Percentiles rank a stretch among this genome's conserved stretches.
phyloP scores from a whole-genome alignment of 2,329 filamentous ascomycete genomes.

The Penicillium sp. region DNA sequence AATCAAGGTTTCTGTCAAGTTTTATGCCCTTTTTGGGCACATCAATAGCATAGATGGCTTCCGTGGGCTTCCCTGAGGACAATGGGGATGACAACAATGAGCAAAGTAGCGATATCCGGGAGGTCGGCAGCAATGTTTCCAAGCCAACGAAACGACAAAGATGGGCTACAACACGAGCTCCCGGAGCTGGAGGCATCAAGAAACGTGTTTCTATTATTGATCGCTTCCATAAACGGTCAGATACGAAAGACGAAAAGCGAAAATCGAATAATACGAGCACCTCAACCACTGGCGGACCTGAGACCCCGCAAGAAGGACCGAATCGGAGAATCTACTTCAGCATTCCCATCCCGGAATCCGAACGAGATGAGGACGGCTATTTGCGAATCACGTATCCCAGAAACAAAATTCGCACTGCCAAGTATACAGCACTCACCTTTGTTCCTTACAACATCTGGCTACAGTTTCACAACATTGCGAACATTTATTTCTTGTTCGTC shows the following conservation, averaged over 20 bases:
- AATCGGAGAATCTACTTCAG: slow-evolving; percentile 68
- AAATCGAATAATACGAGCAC: slow-evolving; percentile 45
- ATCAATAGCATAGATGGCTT: slow-evolving; percentile 38
- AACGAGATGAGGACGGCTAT: slow-evolving; percentile 76
- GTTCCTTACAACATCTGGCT: slow-evolving; percentile 96
- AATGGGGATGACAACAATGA: slow-evolving; percentile 22
- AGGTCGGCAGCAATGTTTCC: slow-evolving; percentile 50
- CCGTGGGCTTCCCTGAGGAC: slow-evolving; percentile 36
- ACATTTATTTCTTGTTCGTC: slow-evolving; percentile 95
- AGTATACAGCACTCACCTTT: slow-evolving; percentile 94
- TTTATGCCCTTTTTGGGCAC: slow-evolving; percentile 30
- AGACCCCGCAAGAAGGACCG: slow-evolving; percentile 48
- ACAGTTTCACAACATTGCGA: slow-evolving; percentile 98
- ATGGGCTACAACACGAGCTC: slow-evolving; percentile 93
- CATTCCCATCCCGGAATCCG: slow-evolving; percentile 68
- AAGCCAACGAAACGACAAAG: slow-evolving; percentile 73
- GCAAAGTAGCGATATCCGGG: slow-evolving; percentile 27
- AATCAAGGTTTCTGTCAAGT: slow-evolving; percentile 16
- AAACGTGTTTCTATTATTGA: slow-evolving; percentile 83
- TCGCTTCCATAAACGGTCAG: slow-evolving; percentile 63
- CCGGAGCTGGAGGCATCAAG: slow-evolving; percentile 67
- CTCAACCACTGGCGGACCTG: slow-evolving; percentile 30
- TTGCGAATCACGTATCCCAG: slow-evolving; percentile 69
- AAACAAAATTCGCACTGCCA: slow-evolving; percentile 97
- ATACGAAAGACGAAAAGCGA: slow-evolving; percentile 68